A percentile compares a stretch with the other conserved stretches of the same genome.
phyloP scores from a whole-genome alignment of 176 grass and related monocot species.

The Bromus sterilis region DNA sequence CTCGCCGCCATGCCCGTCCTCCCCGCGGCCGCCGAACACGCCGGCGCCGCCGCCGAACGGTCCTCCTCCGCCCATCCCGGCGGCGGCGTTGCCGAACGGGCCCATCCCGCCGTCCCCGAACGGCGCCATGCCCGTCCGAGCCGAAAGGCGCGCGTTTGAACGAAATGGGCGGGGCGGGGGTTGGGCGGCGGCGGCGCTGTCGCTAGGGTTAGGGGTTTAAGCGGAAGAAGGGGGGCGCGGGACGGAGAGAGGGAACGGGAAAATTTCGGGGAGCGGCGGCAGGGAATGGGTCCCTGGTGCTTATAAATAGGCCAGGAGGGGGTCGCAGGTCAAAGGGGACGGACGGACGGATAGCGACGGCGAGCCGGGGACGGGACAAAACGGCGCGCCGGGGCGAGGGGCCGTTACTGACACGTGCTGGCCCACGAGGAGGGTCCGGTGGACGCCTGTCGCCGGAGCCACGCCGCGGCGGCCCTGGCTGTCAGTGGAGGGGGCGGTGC shows the following conservation, averaged over 20 bases:
- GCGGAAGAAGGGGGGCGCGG: not conserved
- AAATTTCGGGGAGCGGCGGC: not conserved
- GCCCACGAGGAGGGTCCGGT: not conserved
- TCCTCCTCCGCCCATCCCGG: not conserved
- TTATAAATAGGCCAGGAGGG: not conserved
- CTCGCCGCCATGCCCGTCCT: not conserved
- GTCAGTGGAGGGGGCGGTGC: no score
- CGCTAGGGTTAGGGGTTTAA: conserved; percentile 38
- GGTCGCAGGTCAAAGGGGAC: not conserved
- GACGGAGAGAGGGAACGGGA: not conserved
- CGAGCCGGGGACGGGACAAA: not conserved
- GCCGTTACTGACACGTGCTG: not conserved
- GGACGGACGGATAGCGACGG: not conserved
- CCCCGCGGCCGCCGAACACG: not conserved
- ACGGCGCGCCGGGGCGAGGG: no score
- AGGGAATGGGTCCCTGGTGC: not conserved
- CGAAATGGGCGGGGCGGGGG: conserved; percentile 5
- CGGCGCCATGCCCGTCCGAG: conserved; percentile 25
- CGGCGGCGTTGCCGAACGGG: no score
- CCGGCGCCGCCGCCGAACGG: conserved; percentile 14
- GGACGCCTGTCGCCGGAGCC: not conserved
- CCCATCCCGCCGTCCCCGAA: conserved; percentile 23
- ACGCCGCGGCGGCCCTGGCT: no score
- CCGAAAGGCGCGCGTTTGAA: no score
- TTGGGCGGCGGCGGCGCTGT: conserved; percentile 22